Conservation (phyloP, 352 stramenopile species). For the Aphanomyces astaci region DNA sequence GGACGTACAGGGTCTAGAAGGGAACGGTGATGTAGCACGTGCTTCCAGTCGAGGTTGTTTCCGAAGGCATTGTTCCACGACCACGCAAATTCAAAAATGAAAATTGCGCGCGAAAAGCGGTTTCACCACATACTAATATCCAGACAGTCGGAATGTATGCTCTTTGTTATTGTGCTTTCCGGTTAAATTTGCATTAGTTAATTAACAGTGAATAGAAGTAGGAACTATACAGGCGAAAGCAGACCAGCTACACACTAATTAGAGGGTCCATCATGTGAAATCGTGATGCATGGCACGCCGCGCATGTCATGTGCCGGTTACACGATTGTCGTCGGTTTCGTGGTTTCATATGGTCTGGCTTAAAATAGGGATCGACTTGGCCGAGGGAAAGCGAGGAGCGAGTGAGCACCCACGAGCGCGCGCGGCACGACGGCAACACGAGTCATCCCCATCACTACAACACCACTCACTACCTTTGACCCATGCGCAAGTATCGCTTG, state of each 20-base stretch:
- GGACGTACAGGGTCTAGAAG: too few relatives aligned
- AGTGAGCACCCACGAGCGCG: not conserved
- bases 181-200: too few relatives aligned
- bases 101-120: not conserved
- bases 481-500: conserved; percentile 90
- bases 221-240: too few relatives aligned
- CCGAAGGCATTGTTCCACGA: too few relatives aligned
- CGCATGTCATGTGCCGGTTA: not conserved
- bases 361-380: not conserved
- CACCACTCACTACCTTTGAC: not conserved
- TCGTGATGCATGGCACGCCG: not conserved
- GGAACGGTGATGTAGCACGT: too few relatives aligned
- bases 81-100: not conserved
- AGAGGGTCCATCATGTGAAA: too few relatives aligned
- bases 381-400: not conserved
- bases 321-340: not conserved
- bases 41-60: too few relatives aligned
- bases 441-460: not conserved
- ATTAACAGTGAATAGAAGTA: too few relatives aligned
- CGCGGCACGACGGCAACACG: not conserved
- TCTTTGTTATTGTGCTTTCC: too few relatives aligned
- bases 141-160: too few relatives aligned
- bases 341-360: not conserved
- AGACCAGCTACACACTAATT: too few relatives aligned
- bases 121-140: too few relatives aligned